phyloP scores from a whole-genome alignment of 257 asterid species.

The Primulina eburnea region DNA sequence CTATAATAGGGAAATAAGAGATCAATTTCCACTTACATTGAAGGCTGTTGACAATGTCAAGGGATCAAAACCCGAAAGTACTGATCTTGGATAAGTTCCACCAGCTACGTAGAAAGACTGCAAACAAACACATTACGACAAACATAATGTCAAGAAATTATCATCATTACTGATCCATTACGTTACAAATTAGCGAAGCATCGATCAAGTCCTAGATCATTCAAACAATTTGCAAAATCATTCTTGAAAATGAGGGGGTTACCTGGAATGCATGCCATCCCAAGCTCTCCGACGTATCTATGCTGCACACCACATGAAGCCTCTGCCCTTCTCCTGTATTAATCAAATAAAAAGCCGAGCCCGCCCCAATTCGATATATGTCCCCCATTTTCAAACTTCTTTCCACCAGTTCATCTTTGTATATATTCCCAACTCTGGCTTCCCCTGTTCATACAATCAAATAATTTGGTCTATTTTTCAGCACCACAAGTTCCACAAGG shows the following conservation, averaged over 20 bases:
- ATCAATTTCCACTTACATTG: conserved; percentile 47
- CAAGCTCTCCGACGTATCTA: conserved; percentile 49
- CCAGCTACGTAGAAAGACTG: conserved; percentile 15
- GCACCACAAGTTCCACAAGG: neutral
- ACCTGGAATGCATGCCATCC: conserved; percentile 65
- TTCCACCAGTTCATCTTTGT: conserved; percentile 72
- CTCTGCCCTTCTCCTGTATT: conserved; percentile 61
- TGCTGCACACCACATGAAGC: conserved; percentile 73
- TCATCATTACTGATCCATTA: neutral
- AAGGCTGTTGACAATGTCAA: conserved; percentile 17
- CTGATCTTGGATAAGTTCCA: conserved; percentile 43
- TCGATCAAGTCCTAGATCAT: too few relatives aligned
- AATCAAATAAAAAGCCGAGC: conserved; percentile 72
- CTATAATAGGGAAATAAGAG: too few relatives aligned
- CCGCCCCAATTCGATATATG: conserved; percentile 63
- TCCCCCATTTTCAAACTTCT: conserved; percentile 61
- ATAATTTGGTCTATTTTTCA: too few relatives aligned
- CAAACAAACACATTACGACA: neutral
- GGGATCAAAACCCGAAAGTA: conserved; percentile 34
- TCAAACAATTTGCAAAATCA: neutral
- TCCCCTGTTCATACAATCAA: conserved; percentile 50
- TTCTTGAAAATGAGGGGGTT: neutral
- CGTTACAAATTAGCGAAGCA: too few relatives aligned
- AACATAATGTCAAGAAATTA: neutral
- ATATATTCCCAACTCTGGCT: conserved; percentile 69